These are phyloP conservation scores for Protomyces gravidus DNA, from an alignment of 1,139 yeast species.

Conservation along the genomic window DNA sequence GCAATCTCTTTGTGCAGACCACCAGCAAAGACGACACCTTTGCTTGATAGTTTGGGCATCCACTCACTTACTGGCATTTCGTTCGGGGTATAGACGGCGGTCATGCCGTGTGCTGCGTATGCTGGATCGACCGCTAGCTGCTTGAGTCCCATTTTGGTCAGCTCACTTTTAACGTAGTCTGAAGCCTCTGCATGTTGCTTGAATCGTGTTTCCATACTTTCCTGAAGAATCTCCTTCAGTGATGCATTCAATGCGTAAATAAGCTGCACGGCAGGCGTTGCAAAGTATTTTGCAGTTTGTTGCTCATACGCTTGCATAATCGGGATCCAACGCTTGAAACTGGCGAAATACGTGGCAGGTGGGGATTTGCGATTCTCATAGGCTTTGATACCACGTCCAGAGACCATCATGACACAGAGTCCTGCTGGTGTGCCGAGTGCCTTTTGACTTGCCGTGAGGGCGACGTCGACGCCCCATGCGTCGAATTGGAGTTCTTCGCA, in stretches of 20 bases:
- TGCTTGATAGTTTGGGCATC: conserved; percentile 52
- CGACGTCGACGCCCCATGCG: conserved; percentile 85
- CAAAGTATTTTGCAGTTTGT: conserved; percentile 80
- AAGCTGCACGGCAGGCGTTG: conserved; percentile 88
- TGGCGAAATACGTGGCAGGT: conserved; percentile 65
- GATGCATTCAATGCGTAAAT: conserved; percentile 77
- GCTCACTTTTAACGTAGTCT: conserved; percentile 57
- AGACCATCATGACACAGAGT: conserved; percentile 68
- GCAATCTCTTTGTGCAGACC: conserved; percentile 82
- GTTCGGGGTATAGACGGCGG: conserved; percentile 82
- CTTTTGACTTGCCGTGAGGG: conserved; percentile 88
- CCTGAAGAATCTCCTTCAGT: conserved; percentile 61
- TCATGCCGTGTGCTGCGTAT: conserved; percentile 80
- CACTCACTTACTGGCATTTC: conserved; percentile 65
- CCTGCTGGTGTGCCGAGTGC: conserved; percentile 96
- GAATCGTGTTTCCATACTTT: conserved; percentile 58
- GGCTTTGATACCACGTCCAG: conserved; percentile 71
- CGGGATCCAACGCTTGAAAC: conserved; percentile 82
- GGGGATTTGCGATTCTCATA: conserved; percentile 49
- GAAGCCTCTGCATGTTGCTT: conserved; percentile 61
- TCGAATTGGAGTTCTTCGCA: conserved; percentile 83
- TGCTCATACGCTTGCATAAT: conserved; percentile 81
- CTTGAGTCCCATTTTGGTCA: conserved; percentile 56
- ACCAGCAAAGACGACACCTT: conserved; percentile 83
- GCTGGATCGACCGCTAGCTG: conserved; percentile 58